Percentiles rank a stretch among this genome's conserved stretches.
These are phyloP conservation scores for Tothia fuscella DNA, from an alignment of 2,329 filamentous ascomycete genomes.

Conservation along the genomic window DNA sequence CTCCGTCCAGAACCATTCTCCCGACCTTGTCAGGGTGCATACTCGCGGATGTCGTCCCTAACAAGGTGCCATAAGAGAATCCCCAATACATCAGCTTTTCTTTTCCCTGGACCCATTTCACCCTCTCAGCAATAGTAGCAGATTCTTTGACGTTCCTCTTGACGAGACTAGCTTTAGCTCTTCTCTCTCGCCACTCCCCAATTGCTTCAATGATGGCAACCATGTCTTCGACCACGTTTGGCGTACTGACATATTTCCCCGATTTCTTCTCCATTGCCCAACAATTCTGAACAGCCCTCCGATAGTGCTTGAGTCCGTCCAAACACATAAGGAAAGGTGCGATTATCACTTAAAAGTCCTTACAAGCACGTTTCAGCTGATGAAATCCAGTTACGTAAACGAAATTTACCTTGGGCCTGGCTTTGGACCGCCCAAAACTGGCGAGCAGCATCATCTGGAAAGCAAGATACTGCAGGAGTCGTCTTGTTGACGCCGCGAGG, in stretches of 20 bases:
- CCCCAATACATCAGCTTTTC: conserved; percentile 33
- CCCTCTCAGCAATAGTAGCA: background rate
- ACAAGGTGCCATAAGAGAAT: conserved; percentile 37
- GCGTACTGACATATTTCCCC: conserved; percentile 30
- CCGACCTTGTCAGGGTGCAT: conserved; percentile 28
- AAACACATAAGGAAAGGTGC: conserved; percentile 2
- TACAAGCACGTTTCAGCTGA: background rate
- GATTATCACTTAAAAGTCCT: conserved; percentile 1
- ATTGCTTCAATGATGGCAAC: conserved; percentile 35
- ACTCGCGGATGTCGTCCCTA: conserved; percentile 26
- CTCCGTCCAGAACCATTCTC: conserved; percentile 31
- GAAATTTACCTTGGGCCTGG: conserved; percentile 4
- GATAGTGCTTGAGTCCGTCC: conserved; percentile 3
- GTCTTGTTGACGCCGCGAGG: conserved; percentile 30
- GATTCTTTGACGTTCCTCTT: background rate
- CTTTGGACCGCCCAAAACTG: conserved; percentile 7
- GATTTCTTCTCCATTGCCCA: conserved; percentile 14
- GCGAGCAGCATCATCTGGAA: conserved; percentile 16
- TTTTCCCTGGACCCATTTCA: conserved; percentile 15
- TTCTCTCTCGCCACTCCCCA: conserved; percentile 23
- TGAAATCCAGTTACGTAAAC: no score
- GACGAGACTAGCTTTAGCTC: background rate
- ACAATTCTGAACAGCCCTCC: conserved; percentile 4
- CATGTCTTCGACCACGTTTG: conserved; percentile 38
- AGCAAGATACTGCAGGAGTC: conserved; percentile 22